These are phyloP conservation scores for Dryas integrifolia DNA, from an alignment of 331 rosid genomes.

Conservation along the genomic window DNA sequence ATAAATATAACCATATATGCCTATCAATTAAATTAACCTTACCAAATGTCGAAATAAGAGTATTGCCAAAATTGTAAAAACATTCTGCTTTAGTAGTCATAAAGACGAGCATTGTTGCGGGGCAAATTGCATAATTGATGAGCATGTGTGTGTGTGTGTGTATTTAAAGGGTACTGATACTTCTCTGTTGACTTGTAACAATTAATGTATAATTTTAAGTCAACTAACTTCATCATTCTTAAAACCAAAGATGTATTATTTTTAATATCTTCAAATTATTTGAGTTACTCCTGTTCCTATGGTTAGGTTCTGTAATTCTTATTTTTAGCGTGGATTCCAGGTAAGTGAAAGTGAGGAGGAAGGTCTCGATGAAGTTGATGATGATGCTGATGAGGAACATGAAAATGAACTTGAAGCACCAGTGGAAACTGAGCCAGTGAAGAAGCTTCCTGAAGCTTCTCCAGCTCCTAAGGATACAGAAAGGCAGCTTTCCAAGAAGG, in stretches of 20 bases:
- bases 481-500: slow-evolving; percentile 74
- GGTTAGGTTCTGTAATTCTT: slow-evolving; percentile 13
- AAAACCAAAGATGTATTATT: neutral
- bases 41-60: too few relatives aligned
- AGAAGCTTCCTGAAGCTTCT: slow-evolving; percentile 37
- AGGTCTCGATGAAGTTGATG: slow-evolving; percentile 51
- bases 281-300: neutral
- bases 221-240: neutral
- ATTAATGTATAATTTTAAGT: neutral
- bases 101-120: too few relatives aligned
- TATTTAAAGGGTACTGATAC: neutral
- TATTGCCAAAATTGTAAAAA: too few relatives aligned
- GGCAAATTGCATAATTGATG: too few relatives aligned
- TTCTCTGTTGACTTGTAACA: neutral
- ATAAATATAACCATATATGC: too few relatives aligned
- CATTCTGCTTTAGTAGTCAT: too few relatives aligned
- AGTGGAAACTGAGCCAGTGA: slow-evolving; percentile 35
- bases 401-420: slow-evolving; percentile 39
- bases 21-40: too few relatives aligned
- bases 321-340: slow-evolving; percentile 31
- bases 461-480: slow-evolving; percentile 52
- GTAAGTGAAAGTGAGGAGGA: slow-evolving; percentile 64
- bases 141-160: neutral
- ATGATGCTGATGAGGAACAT: slow-evolving; percentile 57
- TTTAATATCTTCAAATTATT: neutral